Base-by-base conservation (phyloP, 148 eudicot species). In the Drosera capensis region DNA sequence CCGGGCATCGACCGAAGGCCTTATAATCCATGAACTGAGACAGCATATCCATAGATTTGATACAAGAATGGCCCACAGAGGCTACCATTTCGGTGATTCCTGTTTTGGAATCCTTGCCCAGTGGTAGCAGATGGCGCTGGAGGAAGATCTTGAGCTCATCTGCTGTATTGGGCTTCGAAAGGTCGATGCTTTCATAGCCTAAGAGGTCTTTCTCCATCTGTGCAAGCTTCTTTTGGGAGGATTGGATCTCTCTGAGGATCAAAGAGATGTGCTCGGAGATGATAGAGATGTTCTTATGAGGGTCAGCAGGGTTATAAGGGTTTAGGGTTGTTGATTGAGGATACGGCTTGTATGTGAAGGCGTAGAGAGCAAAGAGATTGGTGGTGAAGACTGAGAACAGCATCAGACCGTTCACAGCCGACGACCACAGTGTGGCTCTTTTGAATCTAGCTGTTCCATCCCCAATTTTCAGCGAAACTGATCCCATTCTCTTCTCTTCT, bases 81-180 rank as follows among this genome's bases (percentile, higher is more conserved):
- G 95, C 72, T n/a, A 72, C 93, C 99, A 85, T 79, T 47, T 85
- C 82, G 19, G 95, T 92, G 68, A 92, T 81, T 74, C 95, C 99
- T 20, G 88, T 73, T 62, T 66, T 68, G 8, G 95, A 78, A 67
- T 92, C 95, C 41, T 81, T 92, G 3, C 99, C 99, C 23, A 92
- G 29, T 5, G 99, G 99, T 15, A 92, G 62, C 20, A 48, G 39
- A 51, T 85, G 88, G 23, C 23, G 68, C 1, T 57, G 60, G 12
- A 92, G 60, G 72, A 76, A 92, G 41, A 45, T n/a, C 46, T 63
- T 76, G 24, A 85, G 76, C 71, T 92, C 94, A 25, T 9, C 43
- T 5, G 88, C 58, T 5, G 68, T 58, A 20, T 73, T 74, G 77
- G 82, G 76, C 25, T 25, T 57, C 0, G 84, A 65, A 40, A 78